A percentile compares a stretch with the other conserved stretches of the same genome.
Evolutionary conservation across 495 filamentous ascomycete species (phyloP).

Genomic region (Cercophora newfieldiana): DNA sequence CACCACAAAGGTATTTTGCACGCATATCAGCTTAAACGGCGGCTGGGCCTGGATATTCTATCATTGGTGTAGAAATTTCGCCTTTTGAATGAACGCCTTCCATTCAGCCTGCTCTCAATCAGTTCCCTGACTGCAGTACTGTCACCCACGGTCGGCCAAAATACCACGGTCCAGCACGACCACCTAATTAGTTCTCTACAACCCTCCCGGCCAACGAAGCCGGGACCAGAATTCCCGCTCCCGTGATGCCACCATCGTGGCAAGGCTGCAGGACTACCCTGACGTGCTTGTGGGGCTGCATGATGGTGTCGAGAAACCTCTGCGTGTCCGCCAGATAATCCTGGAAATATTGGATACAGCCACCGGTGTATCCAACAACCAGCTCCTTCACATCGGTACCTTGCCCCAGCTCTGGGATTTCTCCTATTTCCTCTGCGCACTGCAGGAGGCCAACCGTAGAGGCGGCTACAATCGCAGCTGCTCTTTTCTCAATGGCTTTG

Average conservation of each 20-base stretch:
- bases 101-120: not conserved
- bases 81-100: not conserved
- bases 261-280: slow-evolving; percentile 67
- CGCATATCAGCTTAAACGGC: not conserved
- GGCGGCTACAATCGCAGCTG: slow-evolving; percentile 70
- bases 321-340: slow-evolving; percentile 70
- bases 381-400: slow-evolving; percentile 64
- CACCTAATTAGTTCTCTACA: not conserved
- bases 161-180: not conserved
- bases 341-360: slow-evolving; percentile 76
- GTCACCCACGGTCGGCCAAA: not conserved
- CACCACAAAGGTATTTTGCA: not conserved
- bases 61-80: not conserved
- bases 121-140: not conserved
- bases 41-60: not conserved
- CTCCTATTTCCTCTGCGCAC: slow-evolving; percentile 64
- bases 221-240: slow-evolving; percentile 73
- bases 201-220: slow-evolving; percentile 30
- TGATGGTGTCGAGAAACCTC: slow-evolving; percentile 62
- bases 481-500: slow-evolving; percentile 64
- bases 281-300: slow-evolving; percentile 46
- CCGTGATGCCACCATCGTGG: slow-evolving; percentile 73
- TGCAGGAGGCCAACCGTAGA: slow-evolving; percentile 67
- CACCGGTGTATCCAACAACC: slow-evolving; percentile 75
- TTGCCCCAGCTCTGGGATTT: not conserved